Base-by-base conservation (phyloP, 2,329 filamentous ascomycete species). In the Ceratocystis variospora region DNA sequence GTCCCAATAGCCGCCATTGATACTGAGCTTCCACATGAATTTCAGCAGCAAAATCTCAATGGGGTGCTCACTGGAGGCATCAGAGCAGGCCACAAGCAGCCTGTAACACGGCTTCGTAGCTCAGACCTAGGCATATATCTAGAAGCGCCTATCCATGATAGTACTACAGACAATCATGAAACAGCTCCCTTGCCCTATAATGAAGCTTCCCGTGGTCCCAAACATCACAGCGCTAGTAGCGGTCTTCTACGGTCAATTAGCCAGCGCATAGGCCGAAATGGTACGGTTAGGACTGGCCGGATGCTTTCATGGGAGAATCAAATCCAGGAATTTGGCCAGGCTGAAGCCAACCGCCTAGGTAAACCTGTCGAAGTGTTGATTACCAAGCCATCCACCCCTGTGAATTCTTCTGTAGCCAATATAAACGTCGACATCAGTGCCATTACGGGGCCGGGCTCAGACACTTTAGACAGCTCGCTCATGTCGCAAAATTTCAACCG, bases 361-460 rank as follows among this genome's bases (percentile, higher is more conserved):
- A 77, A 84, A 69, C 79, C 85, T 1, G 81, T 86, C 67, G 79
- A 85, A 71, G 80, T 86, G 1, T 79, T 86, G 59, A 74, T 84
- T 31, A 79, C 80, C 28, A 76, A 73, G 22, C 71, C 72, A 1
- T 57, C 44, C 41, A 6, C 33, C 55, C 15, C 55, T 2, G 31
- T 1, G 2, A 59, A 37, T n/a, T 31, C 28, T n/a, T 28, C 25
- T 17, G 28, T 44, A 8, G 15, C 31, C 17, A 41, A 28, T 7
- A 15, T 77, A 17, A 76, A 76, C 1, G 76, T 80, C n/a, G 81
- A 84, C 68, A 70, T 84, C 64, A 82, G 81, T 69, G 75, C 76
- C 50, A 77, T 83, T 70, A 76, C 78, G 3, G 81, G 81, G 1
- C 78, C 78, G 1, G 70, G 55, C 28, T 59, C 55, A n/a, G 71